phyloP scores from a whole-genome alignment of 345 rosid species.

The Chamaenerion angustifolium region DNA sequence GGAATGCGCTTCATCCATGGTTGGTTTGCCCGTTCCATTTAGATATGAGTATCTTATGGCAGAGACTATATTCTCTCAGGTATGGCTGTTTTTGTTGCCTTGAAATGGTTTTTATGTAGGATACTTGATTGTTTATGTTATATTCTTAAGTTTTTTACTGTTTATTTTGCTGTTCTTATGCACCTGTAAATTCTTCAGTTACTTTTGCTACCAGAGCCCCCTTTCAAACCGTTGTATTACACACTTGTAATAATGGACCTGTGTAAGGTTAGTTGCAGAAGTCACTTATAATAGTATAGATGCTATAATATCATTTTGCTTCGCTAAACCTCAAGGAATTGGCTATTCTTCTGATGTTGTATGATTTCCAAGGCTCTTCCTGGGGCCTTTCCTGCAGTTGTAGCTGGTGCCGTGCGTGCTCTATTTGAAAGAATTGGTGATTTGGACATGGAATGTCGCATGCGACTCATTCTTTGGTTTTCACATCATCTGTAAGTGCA shows the following conservation, averaged over 20 bases:
- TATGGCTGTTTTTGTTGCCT: slow-evolving; percentile 7
- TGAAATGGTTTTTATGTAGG: neutral
- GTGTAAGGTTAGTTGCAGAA: slow-evolving; percentile 59
- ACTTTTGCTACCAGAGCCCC: slow-evolving; percentile 82
- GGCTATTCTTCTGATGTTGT: slow-evolving; percentile 1
- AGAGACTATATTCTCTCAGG: slow-evolving; percentile 97
- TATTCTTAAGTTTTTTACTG: neutral
- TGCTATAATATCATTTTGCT: neutral
- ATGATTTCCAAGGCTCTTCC: slow-evolving; percentile 77
- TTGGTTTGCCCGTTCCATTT: slow-evolving; percentile 84
- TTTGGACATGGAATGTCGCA: slow-evolving; percentile 91
- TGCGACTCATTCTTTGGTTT: slow-evolving; percentile 91
- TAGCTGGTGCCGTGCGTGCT: slow-evolving; percentile 95
- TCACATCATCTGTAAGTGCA: slow-evolving; percentile 89
- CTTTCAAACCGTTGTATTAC: slow-evolving; percentile 88
- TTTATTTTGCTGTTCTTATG: neutral
- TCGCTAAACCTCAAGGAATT: neutral
- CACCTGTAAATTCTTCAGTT: slow-evolving; percentile 37
- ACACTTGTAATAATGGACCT: slow-evolving; percentile 93
- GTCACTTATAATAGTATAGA: neutral
- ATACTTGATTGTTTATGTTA: neutral
- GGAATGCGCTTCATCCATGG: slow-evolving; percentile 97
- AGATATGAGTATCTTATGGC: slow-evolving; percentile 98
- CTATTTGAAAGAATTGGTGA: slow-evolving; percentile 90
- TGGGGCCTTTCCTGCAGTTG: slow-evolving; percentile 99